A percentile compares a stretch with the other conserved stretches of the same genome.
Conservation (phyloP, 768 basidiomycete species). For the Polyporus arcularius region DNA sequence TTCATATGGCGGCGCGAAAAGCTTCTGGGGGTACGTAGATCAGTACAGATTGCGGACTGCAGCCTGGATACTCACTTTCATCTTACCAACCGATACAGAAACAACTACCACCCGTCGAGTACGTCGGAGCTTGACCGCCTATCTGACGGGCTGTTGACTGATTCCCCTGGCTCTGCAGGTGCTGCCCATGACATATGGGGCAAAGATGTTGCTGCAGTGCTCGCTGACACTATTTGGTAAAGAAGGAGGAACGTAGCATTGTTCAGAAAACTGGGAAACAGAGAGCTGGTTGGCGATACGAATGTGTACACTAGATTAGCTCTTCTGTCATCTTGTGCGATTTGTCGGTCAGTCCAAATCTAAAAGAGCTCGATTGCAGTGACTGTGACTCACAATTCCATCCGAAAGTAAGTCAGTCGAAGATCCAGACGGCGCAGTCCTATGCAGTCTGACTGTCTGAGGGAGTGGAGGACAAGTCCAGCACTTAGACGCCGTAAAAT, state of each 20-base stretch:
- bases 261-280: too few species aligned
- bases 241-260: too few species aligned
- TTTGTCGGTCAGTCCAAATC: too few species aligned
- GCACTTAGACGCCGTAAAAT: constrained; percentile 8
- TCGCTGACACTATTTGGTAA: constrained; percentile 27
- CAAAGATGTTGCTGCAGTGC: constrained; percentile 21
- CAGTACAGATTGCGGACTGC: not conserved
- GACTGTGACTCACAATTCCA: too few species aligned
- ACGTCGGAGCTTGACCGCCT: not conserved
- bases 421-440: too few species aligned
- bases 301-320: too few species aligned
- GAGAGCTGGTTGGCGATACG: too few species aligned
- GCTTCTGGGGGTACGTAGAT: constrained; percentile 56
- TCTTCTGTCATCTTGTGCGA: too few species aligned
- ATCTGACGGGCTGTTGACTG: not conserved
- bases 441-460: too few species aligned
- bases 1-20: constrained; percentile 43
- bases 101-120: constrained; percentile 58
- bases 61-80: not conserved
- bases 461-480: too few species aligned
- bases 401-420: too few species aligned
- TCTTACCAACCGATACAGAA: constrained; percentile 34
- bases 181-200: constrained; percentile 30
- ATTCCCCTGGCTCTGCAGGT: constrained; percentile 8
- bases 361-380: too few species aligned